Evolutionary conservation across 352 stramenopile species (phyloP).

Genomic region (Hyaloperonospora brassicae): DNA sequence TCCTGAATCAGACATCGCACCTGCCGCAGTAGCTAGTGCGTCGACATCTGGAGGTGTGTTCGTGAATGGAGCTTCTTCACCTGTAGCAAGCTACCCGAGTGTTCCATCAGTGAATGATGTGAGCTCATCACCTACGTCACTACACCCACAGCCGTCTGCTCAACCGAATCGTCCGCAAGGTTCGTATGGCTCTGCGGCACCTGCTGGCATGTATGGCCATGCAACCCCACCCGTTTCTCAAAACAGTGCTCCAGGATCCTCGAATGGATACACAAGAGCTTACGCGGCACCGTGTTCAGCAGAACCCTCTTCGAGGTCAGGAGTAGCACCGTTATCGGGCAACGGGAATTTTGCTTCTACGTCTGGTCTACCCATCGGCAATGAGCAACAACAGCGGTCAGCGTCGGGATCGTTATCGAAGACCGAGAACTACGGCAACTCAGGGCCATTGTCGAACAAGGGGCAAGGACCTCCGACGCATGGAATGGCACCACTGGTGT

Average conservation of each 20-base stretch:
- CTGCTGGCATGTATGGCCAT: conserved; percentile 16
- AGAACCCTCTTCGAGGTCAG: conserved; percentile 9
- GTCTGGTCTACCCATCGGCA: not conserved
- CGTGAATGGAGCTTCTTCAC: conserved; percentile 21
- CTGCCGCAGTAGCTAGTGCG: conserved; percentile 6
- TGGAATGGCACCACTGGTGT: conserved; percentile 9
- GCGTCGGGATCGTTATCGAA: conserved; percentile 24
- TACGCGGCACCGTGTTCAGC: conserved; percentile 7
- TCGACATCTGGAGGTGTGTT: conserved; percentile 22
- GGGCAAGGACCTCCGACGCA: conserved; percentile 14
- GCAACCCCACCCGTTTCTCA: conserved; percentile 26
- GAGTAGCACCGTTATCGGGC: conserved; percentile 13
- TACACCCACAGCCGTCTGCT: conserved; percentile 16
- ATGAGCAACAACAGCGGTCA: conserved; percentile 16
- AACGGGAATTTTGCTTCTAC: conserved; percentile 14
- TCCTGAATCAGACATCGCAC: conserved; percentile 31
- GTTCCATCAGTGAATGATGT: conserved; percentile 9
- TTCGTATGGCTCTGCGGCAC: conserved; percentile 14
- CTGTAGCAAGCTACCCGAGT: conserved; percentile 27
- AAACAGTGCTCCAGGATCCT: conserved; percentile 18
- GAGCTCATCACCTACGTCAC: conserved; percentile 12
- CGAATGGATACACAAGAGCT: conserved; percentile 20
- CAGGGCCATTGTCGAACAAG: conserved; percentile 17
- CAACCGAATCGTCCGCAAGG: conserved; percentile 21
- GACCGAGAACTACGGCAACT: conserved; percentile 14